Evolutionary conservation across 208 protist species (phyloP), one percentile per base, ranked within the genome.

Genomic region (Acanthamoeba lenticulata): DNA sequence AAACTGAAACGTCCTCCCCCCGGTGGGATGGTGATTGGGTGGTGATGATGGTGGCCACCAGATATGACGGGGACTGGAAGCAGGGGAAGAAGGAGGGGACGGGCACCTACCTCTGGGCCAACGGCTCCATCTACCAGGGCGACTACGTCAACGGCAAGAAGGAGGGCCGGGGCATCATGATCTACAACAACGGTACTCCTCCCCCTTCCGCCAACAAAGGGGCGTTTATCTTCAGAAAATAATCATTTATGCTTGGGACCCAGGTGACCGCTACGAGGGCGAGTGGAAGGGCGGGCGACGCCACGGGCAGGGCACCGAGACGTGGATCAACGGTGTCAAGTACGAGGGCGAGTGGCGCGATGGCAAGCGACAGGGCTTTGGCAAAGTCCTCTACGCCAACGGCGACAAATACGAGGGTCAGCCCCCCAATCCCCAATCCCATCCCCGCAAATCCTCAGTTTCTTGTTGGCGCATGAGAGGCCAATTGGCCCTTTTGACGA

Each of bases 51-150:
- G n/a, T n/a, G n/a, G n/a, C 52, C 52, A 60, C 21, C 65, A 74
- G 65, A 74, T 86, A 86, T n/a, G 74, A 86, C 52, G 74, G 74
- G 7, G 74, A 86, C 27, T 86, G 74, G 74, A 86, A 86, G 74
- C 74, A 86, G 32, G 74, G 74, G 2, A 86, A 90, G 47, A 90
- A 90, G 83, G 49, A 95, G 55, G 94, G 94, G n/a, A 88, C 86
- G 62, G 94, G 94, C 45, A 94, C 89, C 6, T 77, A 79, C 49
- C 72, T 57, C 3, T 95, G 90, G 92, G 44, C 83, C 85, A 94
- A 94, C 92, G 94, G 94, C 2, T 40, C 47, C 47, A 86, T 83
- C 44, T 95, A 95, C 67, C 57, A 90, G 32, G 94, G 94, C 29
- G 65, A 95, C 27, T 95, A 90, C 52, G 83, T 67, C 52, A 90